Base-by-base conservation (phyloP, 2,329 filamentous ascomycete genomes). In the Monosporascus sp. region DNA sequence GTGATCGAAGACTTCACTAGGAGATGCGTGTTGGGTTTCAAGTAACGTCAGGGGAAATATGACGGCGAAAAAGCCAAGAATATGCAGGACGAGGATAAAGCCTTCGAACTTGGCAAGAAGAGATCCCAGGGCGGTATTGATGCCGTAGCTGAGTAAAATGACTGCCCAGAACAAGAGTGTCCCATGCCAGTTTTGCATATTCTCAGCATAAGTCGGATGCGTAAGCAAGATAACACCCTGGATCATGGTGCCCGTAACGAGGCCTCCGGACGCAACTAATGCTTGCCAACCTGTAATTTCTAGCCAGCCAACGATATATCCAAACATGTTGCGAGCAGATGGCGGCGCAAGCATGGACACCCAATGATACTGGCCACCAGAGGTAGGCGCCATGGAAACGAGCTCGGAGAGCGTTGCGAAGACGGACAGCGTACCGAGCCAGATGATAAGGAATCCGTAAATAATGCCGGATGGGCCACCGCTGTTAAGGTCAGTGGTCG, bases 391-490 rank as follows among this genome's bases (percentile, higher is more conserved):
- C 69, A 78, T 73, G 5, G 74, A 77, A 1, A 71, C 74, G 37
- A 77, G 60, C 55, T 79, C 76, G 1, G 71, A 72, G 45, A 78
- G 72, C 17, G 74, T 73, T 0, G 71, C 73, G 56, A 77, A 77
- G 4, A 59, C 70, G 0, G 70, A 75, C 51, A 81, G 59, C 0
- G 74, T 80, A 1, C 73, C 75, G 18, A 67, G 60, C 75, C 76
- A 80, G 18, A 77, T 74, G 47, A 80, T 73, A 35, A 81, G 70
- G 64, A 75, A 81, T 48, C 77, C 76, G 57, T 78, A 80, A 9
- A 80, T 62, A 7, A 78, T 65, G 5, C 78, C 77, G 1, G 75
- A 71, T 14, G 77, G 74, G 5, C 62, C 61, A 24, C 62, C 62
- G 54, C 57, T 63, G 18, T 11, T 5, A 24, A 24, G 22, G 22